Evolutionary conservation across 2,329 filamentous ascomycete genomes (phyloP).

Genomic region (Colletotrichum coccodes): DNA sequence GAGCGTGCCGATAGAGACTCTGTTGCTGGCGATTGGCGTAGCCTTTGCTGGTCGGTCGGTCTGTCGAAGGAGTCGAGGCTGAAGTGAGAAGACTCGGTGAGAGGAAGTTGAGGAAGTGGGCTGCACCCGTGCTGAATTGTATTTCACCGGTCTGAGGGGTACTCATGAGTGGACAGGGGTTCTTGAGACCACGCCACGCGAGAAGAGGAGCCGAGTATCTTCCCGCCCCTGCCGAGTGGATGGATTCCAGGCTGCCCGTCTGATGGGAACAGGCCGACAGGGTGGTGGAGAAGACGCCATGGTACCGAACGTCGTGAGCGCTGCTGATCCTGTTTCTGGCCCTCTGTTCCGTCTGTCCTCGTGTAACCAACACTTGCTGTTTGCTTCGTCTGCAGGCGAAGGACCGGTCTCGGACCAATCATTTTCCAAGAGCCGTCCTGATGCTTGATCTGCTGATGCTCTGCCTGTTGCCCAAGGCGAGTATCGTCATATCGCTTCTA

Average conservation of each 20-base stretch:
- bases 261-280: conserved; percentile 28
- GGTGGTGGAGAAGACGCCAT: conserved; percentile 16
- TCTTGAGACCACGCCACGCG: conserved; percentile 35
- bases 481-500: neutral
- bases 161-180: conserved; percentile 44
- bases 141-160: conserved; percentile 54
- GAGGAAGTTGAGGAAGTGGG: conserved; percentile 44
- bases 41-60: conserved; percentile 32
- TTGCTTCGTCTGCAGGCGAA: conserved; percentile 13
- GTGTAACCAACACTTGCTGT: conserved; percentile 28
- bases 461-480: neutral
- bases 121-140: conserved; percentile 50
- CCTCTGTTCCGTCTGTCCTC: conserved; percentile 2
- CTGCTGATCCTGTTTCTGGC: conserved; percentile 31
- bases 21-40: conserved; percentile 33
- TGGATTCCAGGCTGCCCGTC: conserved; percentile 32
- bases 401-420: neutral
- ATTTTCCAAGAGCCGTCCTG: neutral
- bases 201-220: conserved; percentile 34
- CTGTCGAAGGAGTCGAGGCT: conserved; percentile 42
- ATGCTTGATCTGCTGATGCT: conserved; percentile 12
- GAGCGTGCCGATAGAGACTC: conserved; percentile 33
- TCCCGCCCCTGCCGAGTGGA: conserved; percentile 34
- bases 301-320: conserved; percentile 26
- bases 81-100: conserved; percentile 53